A percentile compares a stretch with the other conserved stretches of the same genome.
phyloP scores from a whole-genome alignment of 1,139 yeast genomes.

The Diutina rugosa region DNA sequence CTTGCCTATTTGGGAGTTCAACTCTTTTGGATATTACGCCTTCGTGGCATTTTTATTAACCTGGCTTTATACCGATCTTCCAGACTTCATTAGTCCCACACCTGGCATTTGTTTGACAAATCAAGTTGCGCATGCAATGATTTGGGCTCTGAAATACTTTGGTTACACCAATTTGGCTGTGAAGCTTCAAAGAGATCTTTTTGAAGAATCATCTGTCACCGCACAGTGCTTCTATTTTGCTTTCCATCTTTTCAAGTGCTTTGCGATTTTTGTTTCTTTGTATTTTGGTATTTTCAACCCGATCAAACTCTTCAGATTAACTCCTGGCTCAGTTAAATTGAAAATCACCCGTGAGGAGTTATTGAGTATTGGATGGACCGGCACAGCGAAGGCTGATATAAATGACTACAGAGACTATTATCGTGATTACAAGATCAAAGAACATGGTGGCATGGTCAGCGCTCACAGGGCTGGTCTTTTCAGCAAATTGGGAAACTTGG shows the following conservation, averaged over 20 bases:
- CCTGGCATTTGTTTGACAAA: slow-evolving; percentile 84
- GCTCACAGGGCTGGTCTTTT: slow-evolving; percentile 71
- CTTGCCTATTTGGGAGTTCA: slow-evolving; percentile 65
- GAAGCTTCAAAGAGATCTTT: slow-evolving; percentile 35
- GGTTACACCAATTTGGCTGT: slow-evolving; percentile 26
- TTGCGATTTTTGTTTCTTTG: slow-evolving; percentile 43
- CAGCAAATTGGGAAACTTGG: slow-evolving; percentile 44
- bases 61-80: slow-evolving; percentile 91
- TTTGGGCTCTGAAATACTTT: slow-evolving; percentile 18
- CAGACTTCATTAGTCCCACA: slow-evolving; percentile 79
- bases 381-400: slow-evolving; percentile 60
- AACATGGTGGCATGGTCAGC: slow-evolving; percentile 64
- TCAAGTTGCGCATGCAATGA: slow-evolving; percentile 30
- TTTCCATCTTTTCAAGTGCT: slow-evolving; percentile 54
- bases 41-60: slow-evolving; percentile 33
- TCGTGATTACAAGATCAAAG: slow-evolving; percentile 51
- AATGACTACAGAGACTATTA: slow-evolving; percentile 64
- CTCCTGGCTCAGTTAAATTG: slow-evolving; percentile 14
- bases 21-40: slow-evolving; percentile 33
- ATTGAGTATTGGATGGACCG: slow-evolving; percentile 80
- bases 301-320: slow-evolving; percentile 16
- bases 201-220: slow-evolving; percentile 21
- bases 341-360: slow-evolving; percentile 44
- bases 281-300: slow-evolving; percentile 76
- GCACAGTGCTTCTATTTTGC: slow-evolving; percentile 61